These are phyloP conservation scores for Stenocarpella maydis DNA, from an alignment of 2,329 filamentous ascomycete species.

Conservation along the genomic window DNA sequence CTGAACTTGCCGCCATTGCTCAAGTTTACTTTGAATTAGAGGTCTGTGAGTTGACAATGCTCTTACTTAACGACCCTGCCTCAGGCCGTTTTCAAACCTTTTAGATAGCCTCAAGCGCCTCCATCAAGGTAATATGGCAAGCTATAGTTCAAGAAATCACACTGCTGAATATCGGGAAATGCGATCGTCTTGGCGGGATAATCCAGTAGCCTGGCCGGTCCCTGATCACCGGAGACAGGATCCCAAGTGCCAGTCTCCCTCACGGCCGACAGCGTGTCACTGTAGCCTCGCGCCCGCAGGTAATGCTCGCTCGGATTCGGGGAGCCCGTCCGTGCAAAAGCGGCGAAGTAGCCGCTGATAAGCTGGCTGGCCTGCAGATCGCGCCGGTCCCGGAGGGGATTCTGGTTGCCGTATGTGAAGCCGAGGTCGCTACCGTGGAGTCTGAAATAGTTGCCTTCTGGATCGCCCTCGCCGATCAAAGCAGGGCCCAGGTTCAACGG, in stretches of 20 bases:
- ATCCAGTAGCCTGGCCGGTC: slow-evolving; percentile 29
- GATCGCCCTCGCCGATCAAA: slow-evolving; percentile 20
- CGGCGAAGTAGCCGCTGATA: slow-evolving; percentile 32
- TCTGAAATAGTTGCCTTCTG: slow-evolving; percentile 31
- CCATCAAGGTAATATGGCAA: slow-evolving; percentile 30
- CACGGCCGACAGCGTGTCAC: slow-evolving; percentile 15
- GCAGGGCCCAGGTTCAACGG: slow-evolving; percentile 18
- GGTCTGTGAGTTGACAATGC: too few relatives aligned
- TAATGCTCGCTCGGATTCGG: slow-evolving; percentile 29
- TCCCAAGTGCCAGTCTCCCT: slow-evolving; percentile 29
- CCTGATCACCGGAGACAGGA: slow-evolving; percentile 8
- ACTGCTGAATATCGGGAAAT: slow-evolving; percentile 27
- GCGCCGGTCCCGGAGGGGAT: slow-evolving; percentile 23
- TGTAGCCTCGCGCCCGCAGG: slow-evolving; percentile 21
- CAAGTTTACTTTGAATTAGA: too few relatives aligned
- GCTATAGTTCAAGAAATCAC: slow-evolving; percentile 30
- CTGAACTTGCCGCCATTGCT: too few relatives aligned
- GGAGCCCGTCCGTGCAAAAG: slow-evolving; percentile 26
- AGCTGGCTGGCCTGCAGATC: slow-evolving; percentile 33
- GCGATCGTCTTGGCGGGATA: slow-evolving; percentile 25
- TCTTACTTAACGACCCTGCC: too few relatives aligned
- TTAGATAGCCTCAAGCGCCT: slow-evolving; percentile 8
- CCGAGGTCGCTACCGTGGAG: slow-evolving; percentile 33
- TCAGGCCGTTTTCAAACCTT: too few relatives aligned
- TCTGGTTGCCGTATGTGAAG: slow-evolving; percentile 31